These are phyloP conservation scores for Cyanodermella asteris DNA, from an alignment of 2,329 filamentous ascomycete genomes.

Conservation along the genomic window DNA sequence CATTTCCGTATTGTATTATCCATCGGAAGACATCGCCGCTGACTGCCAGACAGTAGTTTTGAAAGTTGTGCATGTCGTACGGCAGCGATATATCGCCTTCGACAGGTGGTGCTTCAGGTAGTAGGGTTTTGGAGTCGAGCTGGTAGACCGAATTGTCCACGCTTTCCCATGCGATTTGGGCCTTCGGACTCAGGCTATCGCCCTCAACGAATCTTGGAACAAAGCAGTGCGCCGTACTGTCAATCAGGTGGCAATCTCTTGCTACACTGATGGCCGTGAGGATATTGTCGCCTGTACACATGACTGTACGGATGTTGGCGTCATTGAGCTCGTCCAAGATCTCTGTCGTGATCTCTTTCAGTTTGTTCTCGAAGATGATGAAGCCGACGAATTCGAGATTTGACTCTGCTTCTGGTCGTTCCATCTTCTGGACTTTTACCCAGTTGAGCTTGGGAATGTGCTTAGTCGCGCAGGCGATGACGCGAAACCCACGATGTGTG, in stretches of 20 bases:
- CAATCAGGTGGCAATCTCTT: conserved; percentile 66
- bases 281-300: conserved; percentile 98
- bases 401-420: conserved; percentile 62
- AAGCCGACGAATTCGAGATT: conserved; percentile 78
- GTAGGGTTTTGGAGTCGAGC: conserved; percentile 57
- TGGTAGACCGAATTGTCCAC: conserved; percentile 67
- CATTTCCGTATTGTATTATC: conserved; percentile 75
- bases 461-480: conserved; percentile 85
- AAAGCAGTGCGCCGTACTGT: conserved; percentile 69
- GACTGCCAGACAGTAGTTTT: conserved; percentile 73
- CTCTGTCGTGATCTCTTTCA: conserved; percentile 66
- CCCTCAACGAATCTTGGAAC: conserved; percentile 70
- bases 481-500: conserved; percentile 86
- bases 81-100: conserved; percentile 65
- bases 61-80: conserved; percentile 59
- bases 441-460: conserved; percentile 73
- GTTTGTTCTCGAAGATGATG: conserved; percentile 96
- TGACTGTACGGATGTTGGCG: conserved; percentile 71
- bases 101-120: conserved; percentile 48
- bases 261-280: conserved; percentile 90
- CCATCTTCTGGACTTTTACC: conserved; percentile 91
- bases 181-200: conserved; percentile 49
- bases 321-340: conserved; percentile 63
- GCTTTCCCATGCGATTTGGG: conserved; percentile 70
- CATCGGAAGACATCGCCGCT: conserved; percentile 90